A percentile compares a stretch with the other conserved stretches of the same genome.
These are phyloP conservation scores for Zymoseptoria crescenta DNA, from an alignment of 2,329 filamentous ascomycete species.

Conservation along the genomic window DNA sequence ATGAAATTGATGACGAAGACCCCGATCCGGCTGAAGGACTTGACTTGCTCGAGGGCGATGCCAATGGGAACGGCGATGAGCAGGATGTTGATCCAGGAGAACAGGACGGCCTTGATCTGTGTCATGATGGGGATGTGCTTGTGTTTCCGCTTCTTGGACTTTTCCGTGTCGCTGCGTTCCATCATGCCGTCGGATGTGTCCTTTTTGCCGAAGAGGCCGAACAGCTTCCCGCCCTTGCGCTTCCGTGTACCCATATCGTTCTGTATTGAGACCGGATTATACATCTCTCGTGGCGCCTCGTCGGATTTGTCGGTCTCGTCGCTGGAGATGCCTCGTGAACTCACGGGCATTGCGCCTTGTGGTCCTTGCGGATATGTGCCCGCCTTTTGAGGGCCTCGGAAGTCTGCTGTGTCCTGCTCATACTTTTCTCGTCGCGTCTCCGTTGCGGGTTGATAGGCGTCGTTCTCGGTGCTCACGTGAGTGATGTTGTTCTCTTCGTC, in stretches of 20 bases:
- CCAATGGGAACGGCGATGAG: constrained; percentile 71
- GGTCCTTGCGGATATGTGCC: constrained; percentile 17
- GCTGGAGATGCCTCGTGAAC: constrained; percentile 9
- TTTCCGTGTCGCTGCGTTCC: constrained; percentile 15
- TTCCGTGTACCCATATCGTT: constrained; percentile 9
- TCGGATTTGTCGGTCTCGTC: constrained; percentile 3
- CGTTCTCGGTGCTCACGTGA: constrained; percentile 13
- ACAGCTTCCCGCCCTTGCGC: constrained; percentile 19
- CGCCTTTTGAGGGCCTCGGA: constrained; percentile 11
- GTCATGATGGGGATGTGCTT: constrained; percentile 24
- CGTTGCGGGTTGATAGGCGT: constrained; percentile 15
- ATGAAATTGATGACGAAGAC: constrained; percentile 84
- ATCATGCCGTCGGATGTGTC: constrained; percentile 3
- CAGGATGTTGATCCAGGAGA: constrained; percentile 80
- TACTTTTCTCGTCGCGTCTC: constrained; percentile 2
- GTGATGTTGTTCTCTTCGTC: constrained; percentile 17
- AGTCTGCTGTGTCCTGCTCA: constrained; percentile 7
- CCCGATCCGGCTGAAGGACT: constrained; percentile 48
- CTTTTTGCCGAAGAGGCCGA: constrained; percentile 17
- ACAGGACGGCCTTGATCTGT: constrained; percentile 67
- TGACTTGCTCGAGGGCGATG: constrained; percentile 57
- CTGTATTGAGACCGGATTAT: constrained; percentile 1
- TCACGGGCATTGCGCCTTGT: constrained; percentile 2
- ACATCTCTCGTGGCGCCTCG: constrained; percentile 2
- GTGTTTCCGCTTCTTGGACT: constrained; percentile 20